Conservation (phyloP, 177 flowering plant species). For the Tripterygium wilfordii region DNA sequence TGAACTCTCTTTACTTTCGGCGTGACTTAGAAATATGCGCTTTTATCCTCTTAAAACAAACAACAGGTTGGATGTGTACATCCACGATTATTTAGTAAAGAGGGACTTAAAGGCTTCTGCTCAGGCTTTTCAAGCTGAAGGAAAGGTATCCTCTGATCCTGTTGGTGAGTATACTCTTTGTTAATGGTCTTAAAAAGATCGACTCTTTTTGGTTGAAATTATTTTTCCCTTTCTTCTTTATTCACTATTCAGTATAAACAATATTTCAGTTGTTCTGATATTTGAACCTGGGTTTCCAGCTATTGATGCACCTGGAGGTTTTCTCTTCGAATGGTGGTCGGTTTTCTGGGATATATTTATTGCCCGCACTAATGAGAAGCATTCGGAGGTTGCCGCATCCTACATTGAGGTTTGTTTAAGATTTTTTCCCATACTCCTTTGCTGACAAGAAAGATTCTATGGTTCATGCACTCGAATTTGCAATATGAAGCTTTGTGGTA, state of each 20-base stretch:
- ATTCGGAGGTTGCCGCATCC: slow-evolving; percentile 92
- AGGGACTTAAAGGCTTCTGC: slow-evolving; percentile 91
- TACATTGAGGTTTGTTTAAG: slow-evolving; percentile 74
- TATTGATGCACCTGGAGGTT: slow-evolving; percentile 99
- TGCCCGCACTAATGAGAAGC: slow-evolving; percentile 92
- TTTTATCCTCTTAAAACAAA: not conserved
- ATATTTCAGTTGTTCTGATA: not conserved
- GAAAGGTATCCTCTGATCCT: slow-evolving; percentile 90
- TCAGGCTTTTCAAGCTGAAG: slow-evolving; percentile 94
- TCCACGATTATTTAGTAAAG: slow-evolving; percentile 89
- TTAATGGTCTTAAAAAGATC: not conserved
- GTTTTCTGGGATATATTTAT: slow-evolving; percentile 98
- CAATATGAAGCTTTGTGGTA: too few relatives aligned
- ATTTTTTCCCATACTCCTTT: not conserved
- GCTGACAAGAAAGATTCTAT: not conserved
- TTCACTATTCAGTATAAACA: not conserved
- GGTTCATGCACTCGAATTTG: not conserved
- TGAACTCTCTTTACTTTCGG: not conserved
- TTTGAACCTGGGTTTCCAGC: slow-evolving; percentile 42
- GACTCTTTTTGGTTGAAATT: not conserved
- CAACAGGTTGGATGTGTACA: slow-evolving; percentile 92
- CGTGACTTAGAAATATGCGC: not conserved
- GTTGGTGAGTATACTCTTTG: slow-evolving; percentile 54
- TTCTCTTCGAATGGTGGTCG: slow-evolving; percentile 98
- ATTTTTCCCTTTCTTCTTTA: not conserved